phyloP scores from a whole-genome alignment of 2,329 filamentous ascomycete genomes.

The Colletotrichum orbiculare region DNA sequence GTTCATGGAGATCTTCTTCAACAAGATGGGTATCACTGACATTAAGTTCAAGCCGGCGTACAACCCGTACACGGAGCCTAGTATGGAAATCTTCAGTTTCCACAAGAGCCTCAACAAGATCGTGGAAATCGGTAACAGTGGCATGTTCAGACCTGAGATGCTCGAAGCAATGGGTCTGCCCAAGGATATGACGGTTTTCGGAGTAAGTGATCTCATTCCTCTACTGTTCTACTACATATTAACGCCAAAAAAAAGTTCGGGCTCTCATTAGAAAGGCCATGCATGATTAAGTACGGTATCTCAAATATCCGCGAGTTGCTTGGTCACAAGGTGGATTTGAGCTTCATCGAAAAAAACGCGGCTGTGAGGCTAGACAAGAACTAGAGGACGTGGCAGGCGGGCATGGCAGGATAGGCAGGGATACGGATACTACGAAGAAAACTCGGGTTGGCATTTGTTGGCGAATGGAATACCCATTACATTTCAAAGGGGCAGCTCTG shows the following conservation, averaged over 20 bases:
- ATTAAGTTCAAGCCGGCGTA: slow-evolving; percentile 98
- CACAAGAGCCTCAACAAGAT: slow-evolving; percentile 90
- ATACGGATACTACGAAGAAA: slow-evolving; percentile 32
- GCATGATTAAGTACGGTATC: slow-evolving; percentile 89
- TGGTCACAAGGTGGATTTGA: slow-evolving; percentile 94
- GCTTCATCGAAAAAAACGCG: slow-evolving; percentile 91
- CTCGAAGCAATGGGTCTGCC: slow-evolving; percentile 93
- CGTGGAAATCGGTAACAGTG: slow-evolving; percentile 97
- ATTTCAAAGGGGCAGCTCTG: slow-evolving; percentile 18
- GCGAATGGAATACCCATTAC: slow-evolving; percentile 35
- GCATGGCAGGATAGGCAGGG: slow-evolving; percentile 19
- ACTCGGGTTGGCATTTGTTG: slow-evolving; percentile 35
- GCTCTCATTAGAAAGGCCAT: slow-evolving; percentile 80
- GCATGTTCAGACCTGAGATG: slow-evolving; percentile 99
- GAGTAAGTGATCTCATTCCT: slow-evolving; percentile 39
- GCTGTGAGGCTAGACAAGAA: slow-evolving; percentile 91
- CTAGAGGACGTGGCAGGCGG: slow-evolving; percentile 52
- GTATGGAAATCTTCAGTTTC: slow-evolving; percentile 98
- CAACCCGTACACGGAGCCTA: slow-evolving; percentile 94
- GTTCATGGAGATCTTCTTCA: slow-evolving; percentile 95
- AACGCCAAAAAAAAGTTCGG: slow-evolving; percentile 54
- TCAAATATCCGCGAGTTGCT: slow-evolving; percentile 93
- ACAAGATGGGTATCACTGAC: slow-evolving; percentile 87
- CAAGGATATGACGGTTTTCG: slow-evolving; percentile 91
- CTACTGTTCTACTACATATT: not conserved